Conservation (phyloP, 2,329 filamentous ascomycete species). For the Xylariaceae sp. region DNA sequence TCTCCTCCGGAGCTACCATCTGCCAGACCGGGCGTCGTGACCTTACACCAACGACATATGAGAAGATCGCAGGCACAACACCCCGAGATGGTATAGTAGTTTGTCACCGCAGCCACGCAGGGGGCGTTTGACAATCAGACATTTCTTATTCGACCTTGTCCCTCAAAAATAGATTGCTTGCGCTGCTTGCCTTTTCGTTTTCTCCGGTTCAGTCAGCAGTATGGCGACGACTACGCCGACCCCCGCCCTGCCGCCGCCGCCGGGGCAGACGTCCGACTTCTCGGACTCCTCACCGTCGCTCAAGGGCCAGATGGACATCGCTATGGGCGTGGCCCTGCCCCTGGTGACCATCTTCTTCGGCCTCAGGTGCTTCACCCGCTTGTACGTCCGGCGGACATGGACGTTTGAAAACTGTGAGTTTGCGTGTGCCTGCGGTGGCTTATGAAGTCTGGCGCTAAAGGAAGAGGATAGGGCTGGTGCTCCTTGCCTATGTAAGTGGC, state of each 20-base stretch:
- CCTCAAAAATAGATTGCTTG: too few species aligned
- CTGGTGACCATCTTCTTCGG: conserved; percentile 9
- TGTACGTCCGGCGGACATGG: conserved; percentile 10
- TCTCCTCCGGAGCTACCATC: too few species aligned
- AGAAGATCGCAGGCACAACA: too few species aligned
- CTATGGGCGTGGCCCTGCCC: conserved; percentile 9
- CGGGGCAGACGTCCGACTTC: conserved; percentile 8
- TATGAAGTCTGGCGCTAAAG: not conserved
- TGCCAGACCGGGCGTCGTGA: too few species aligned
- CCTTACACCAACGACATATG: too few species aligned
- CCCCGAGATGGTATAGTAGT: too few species aligned
- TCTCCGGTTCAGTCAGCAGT: too few species aligned
- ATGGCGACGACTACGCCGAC: conserved; percentile 2
- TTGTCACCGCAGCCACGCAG: too few species aligned
- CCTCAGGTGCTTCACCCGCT: conserved; percentile 8
- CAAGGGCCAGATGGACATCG: conserved; percentile 2
- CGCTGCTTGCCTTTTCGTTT: too few species aligned
- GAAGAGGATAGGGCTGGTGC: conserved; percentile 3
- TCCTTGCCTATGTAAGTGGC: conserved; percentile 5
- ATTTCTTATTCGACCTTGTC: too few species aligned
- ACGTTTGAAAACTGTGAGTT: conserved; percentile 13
- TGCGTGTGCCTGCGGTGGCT: not conserved
- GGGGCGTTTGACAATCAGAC: too few species aligned
- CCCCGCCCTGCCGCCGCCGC: conserved; percentile 11
- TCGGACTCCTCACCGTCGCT: conserved; percentile 8